Evolutionary conservation across 768 basidiomycete species (phyloP), one percentile per base, ranked within the genome.

Genomic region (Tulasnella sp.): DNA sequence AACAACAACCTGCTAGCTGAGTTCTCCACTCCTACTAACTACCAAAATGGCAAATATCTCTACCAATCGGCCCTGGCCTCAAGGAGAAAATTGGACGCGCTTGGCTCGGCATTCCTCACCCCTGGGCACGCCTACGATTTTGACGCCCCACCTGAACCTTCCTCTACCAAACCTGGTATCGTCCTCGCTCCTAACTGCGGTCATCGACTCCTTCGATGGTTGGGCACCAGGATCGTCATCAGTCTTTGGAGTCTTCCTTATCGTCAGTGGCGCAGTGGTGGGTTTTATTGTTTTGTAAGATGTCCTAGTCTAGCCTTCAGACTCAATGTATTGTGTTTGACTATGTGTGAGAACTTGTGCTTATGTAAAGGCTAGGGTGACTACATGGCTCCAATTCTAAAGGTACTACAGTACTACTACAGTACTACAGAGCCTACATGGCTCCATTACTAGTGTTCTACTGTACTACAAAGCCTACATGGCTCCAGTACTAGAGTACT

Each of bases 211-310:
- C 90, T 12, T 69, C 64, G 12, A 69, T 69, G 64, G 64, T 69
- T 37, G 64, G 64, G 6, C n/a, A 86, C 87, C 18, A 91, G 28
- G 93, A 94, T 79, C 88, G 92, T 80, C 87, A 93, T 40, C 90
- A 89, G 82, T 94, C 94, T 20, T 90, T 94, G 75, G 94, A 95
- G 83, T 93, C 93, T 28, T 88, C 89, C 34, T 85, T 92, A 50
- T 91, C 92, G 2, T 87, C 90, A 2, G 87, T 7, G 12, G 78
- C 24, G n/a, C 50, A n/a, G n/a, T n/a, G n/a, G n/a, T n/a, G n/a
- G n/a, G n/a, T n/a, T n/a, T n/a, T n/a, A n/a, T n/a, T n/a, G n/a
- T n/a, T n/a, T n/a, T n/a, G n/a, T n/a, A n/a, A n/a, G n/a, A n/a
- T n/a, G n/a, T n/a, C n/a, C n/a, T n/a, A n/a, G n/a, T n/a, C n/a